A percentile compares a stretch with the other conserved stretches of the same genome.
Conservation (phyloP, 75 land plant genomes). For the Pseudotsuga menziesii region DNA sequence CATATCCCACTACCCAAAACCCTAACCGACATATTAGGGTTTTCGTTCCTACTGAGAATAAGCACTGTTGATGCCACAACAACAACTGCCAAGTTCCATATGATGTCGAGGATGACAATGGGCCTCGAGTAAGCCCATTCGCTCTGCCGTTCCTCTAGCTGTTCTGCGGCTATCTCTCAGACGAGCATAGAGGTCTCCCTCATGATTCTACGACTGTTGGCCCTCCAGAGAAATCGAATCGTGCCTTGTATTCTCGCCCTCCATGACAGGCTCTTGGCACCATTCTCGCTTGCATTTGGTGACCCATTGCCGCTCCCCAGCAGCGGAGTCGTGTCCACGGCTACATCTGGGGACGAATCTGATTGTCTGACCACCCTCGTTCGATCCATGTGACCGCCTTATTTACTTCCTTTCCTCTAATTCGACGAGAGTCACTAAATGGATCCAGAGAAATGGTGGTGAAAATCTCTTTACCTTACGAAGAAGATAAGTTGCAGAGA, state of each 20-base stretch:
- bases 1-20: constrained; percentile 80
- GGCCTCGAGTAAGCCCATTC: constrained; percentile 81
- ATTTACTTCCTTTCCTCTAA: not conserved
- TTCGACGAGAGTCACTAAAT: too few relatives aligned
- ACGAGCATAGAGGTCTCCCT: constrained; percentile 73
- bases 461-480: too few relatives aligned
- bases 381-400: constrained; percentile 4
- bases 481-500: too few relatives aligned
- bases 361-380: constrained; percentile 3
- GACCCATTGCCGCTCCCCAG: constrained; percentile 9
- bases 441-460: too few relatives aligned
- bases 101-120: constrained; percentile 57
- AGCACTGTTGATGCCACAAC: constrained; percentile 40
- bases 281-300: not conserved
- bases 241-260: constrained; percentile 35
- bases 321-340: constrained; percentile 19
- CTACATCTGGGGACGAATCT: constrained; percentile 10
- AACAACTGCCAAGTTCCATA: constrained; percentile 55
- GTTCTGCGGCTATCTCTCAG: constrained; percentile 67
- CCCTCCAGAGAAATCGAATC: constrained; percentile 42
- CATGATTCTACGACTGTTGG: constrained; percentile 49
- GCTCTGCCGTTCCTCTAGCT: constrained; percentile 70
- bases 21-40: constrained; percentile 43
- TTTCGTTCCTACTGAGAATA: constrained; percentile 29
- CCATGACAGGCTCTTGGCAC: not conserved